Conservation (phyloP, 176 grass and related monocot species). For the Musa itinerans region DNA sequence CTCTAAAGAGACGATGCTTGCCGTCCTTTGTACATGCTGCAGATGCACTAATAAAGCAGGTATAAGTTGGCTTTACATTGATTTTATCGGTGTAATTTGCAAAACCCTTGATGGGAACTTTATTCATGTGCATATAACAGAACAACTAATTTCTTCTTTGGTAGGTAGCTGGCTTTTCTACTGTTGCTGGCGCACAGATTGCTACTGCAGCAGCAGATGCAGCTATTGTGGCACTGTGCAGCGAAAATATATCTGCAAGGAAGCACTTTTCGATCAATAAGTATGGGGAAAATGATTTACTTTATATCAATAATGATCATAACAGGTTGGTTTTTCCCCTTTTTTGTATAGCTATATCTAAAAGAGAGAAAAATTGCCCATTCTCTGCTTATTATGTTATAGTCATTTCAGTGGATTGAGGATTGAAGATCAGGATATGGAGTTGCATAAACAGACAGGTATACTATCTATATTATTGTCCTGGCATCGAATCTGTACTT, state of each 20-base stretch:
- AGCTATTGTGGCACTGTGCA: constrained; percentile 46
- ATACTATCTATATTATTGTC: not conserved
- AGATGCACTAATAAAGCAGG: constrained; percentile 75
- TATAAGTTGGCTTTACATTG: constrained; percentile 8
- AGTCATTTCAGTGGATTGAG: constrained; percentile 23
- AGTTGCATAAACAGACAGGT: constrained; percentile 24
- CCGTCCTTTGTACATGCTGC: constrained; percentile 43
- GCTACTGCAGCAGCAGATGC: constrained; percentile 64
- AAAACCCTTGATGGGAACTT: not conserved
- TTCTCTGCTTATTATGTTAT: constrained; percentile 6
- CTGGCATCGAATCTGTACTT: not conserved
- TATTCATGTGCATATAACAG: not conserved
- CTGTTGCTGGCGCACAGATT: constrained; percentile 46
- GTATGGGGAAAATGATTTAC: constrained; percentile 40
- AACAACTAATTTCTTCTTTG: constrained; percentile 8
- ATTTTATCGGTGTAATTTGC: not conserved
- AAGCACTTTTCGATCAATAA: constrained; percentile 48
- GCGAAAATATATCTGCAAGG: constrained; percentile 53
- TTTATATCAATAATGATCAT: constrained; percentile 35
- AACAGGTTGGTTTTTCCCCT: constrained; percentile 35
- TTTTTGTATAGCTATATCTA: constrained; percentile 1
- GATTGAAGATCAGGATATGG: constrained; percentile 17
- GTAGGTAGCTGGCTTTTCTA: constrained; percentile 69
- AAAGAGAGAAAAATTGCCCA: not conserved
- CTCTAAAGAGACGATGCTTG: constrained; percentile 48